Evolutionary conservation across 495 filamentous ascomycete genomes (phyloP).

Genomic region (Neurospora sublineolata): DNA sequence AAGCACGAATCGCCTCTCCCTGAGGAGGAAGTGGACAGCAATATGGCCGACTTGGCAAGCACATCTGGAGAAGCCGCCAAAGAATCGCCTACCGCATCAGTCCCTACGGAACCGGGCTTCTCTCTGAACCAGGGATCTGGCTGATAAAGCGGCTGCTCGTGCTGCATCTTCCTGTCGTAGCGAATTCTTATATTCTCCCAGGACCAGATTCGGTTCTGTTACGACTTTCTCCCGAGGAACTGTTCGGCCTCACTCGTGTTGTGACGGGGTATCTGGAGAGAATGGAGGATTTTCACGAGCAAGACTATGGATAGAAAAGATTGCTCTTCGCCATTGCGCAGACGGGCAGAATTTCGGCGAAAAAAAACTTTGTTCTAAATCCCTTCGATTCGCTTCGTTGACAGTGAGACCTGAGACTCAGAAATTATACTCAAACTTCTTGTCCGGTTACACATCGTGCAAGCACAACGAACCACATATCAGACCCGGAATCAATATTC

Average conservation of each 20-base stretch:
- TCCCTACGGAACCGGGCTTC: not conserved
- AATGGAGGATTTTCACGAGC: not conserved
- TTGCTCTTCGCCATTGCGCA: not conserved
- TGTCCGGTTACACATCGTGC: too few species aligned
- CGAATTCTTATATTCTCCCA: too few species aligned
- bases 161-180: not conserved
- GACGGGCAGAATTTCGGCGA: not conserved
- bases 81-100: not conserved
- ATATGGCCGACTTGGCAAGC: not conserved
- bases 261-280: not conserved
- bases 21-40: not conserved
- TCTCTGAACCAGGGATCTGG: not conserved
- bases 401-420: not conserved
- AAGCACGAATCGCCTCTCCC: not conserved
- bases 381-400: not conserved
- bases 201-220: not conserved
- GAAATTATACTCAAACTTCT: too few species aligned
- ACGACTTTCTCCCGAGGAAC: not conserved
- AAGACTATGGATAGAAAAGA: not conserved
- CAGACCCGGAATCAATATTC: too few species aligned
- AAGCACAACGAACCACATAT: too few species aligned
- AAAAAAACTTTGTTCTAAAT: not conserved
- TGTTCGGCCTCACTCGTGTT: not conserved
- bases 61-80: not conserved
- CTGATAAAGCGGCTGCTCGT: not conserved